Conservation (phyloP, 805 yeast genomes). For the Ogataea saltuana region DNA sequence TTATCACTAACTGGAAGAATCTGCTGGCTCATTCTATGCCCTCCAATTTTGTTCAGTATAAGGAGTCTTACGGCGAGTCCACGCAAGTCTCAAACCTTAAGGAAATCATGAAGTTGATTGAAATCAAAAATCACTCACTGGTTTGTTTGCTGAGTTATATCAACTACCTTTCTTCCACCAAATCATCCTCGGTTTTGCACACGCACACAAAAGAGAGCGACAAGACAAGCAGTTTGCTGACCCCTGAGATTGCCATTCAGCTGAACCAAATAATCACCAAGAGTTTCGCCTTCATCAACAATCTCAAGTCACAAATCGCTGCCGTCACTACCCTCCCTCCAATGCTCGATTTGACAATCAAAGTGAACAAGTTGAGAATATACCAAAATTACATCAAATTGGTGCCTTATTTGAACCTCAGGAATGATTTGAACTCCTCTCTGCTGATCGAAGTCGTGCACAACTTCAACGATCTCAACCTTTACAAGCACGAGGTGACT, state of each 20-base stretch:
- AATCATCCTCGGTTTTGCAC: constrained; percentile 34
- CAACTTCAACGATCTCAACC: constrained; percentile 31
- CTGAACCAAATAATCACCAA: constrained; percentile 34
- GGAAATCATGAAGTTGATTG: constrained; percentile 41
- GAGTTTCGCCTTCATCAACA: constrained; percentile 33
- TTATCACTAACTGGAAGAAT: constrained; percentile 64
- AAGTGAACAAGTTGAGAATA: constrained; percentile 34
- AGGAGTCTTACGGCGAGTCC: constrained; percentile 31
- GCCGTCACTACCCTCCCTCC: constrained; percentile 17
- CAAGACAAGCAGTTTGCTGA: constrained; percentile 30
- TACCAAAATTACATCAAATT: constrained; percentile 35
- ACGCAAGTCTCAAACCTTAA: constrained; percentile 37
- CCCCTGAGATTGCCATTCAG: constrained; percentile 35
- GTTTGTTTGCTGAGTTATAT: constrained; percentile 57
- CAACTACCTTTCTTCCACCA: constrained; percentile 48
- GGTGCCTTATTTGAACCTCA: constrained; percentile 34
- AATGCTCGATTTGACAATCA: constrained; percentile 26
- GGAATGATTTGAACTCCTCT: constrained; percentile 35
- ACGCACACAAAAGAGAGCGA: constrained; percentile 25
- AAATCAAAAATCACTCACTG: constrained; percentile 58
- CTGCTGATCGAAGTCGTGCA: constrained; percentile 36
- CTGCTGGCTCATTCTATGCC: constrained; percentile 52
- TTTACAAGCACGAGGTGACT: constrained; percentile 19
- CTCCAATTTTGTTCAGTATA: constrained; percentile 37
- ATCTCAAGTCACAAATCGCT: constrained; percentile 27